Conservation (phyloP, 257 asterid species). For the Gardenia jasminoides region DNA sequence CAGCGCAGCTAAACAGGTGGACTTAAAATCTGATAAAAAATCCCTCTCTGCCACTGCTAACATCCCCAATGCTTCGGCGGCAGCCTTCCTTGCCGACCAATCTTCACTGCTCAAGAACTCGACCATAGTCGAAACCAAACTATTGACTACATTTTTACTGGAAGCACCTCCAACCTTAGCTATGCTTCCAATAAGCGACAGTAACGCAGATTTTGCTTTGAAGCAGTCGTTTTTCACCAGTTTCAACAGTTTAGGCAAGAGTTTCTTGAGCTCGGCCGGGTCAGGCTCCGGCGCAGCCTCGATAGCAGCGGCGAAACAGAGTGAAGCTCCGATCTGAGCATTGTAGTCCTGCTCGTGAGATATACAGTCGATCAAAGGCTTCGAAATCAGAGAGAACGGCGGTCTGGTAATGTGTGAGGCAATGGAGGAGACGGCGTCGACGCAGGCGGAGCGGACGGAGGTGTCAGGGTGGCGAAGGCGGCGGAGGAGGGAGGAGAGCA, state of each 20-base stretch:
- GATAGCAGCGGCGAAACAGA: conserved; percentile 78
- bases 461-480: conserved; percentile 86
- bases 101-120: conserved; percentile 67
- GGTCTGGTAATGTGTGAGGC: conserved; percentile 56
- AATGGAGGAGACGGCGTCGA: conserved; percentile 65
- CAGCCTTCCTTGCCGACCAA: conserved; percentile 84
- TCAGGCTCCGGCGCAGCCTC: conserved; percentile 74
- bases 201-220: conserved; percentile 63
- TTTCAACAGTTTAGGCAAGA: conserved; percentile 56
- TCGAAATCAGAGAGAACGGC: conserved; percentile 52
- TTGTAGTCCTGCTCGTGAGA: conserved; percentile 76
- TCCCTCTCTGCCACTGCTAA: conserved; percentile 46
- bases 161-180: conserved; percentile 54
- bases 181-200: conserved; percentile 52
- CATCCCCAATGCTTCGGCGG: conserved; percentile 73
- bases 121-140: conserved; percentile 43
- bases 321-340: conserved; percentile 74
- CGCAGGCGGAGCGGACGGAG: conserved; percentile 72
- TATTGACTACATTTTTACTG: conserved; percentile 31
- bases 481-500: conserved; percentile 70
- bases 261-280: conserved; percentile 50
- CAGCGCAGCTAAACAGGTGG: conserved; percentile 50
- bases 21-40: conserved; percentile 44
- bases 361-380: conserved; percentile 63
- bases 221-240: conserved; percentile 52